phyloP scores from a whole-genome alignment of 306 rosid genomes.

The Morella rubra region DNA sequence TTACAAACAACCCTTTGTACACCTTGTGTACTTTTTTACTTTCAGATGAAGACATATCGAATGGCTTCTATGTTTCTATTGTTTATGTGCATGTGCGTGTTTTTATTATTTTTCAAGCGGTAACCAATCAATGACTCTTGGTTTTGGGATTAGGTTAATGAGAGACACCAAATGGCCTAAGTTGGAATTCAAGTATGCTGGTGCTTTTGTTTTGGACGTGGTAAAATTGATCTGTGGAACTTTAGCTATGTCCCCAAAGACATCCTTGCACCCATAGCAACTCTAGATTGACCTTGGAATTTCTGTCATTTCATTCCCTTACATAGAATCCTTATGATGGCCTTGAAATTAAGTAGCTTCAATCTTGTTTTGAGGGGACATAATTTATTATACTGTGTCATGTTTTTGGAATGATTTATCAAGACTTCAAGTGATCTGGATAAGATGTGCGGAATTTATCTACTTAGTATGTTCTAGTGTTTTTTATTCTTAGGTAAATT shows the following conservation, averaged over 20 bases:
- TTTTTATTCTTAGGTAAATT: slow-evolving; percentile 56
- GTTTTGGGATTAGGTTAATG: no score
- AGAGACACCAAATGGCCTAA: no score
- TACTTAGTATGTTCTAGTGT: neutral
- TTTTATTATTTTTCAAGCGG: neutral
- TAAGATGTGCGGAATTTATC: neutral
- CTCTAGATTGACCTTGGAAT: no score
- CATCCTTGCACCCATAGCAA: no score
- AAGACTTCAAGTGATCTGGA: neutral
- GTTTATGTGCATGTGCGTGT: neutral
- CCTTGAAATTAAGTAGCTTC: no score
- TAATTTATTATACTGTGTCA: neutral
- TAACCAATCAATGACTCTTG: neutral
- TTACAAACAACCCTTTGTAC: neutral
- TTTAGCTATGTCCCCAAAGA: no score
- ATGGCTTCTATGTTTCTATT: neutral
- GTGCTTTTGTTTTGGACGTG: no score
- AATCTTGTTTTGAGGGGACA: no score
- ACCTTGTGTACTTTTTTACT: neutral
- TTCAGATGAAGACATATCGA: neutral
- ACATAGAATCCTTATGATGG: no score
- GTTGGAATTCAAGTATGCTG: no score
- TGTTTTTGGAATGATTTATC: neutral
- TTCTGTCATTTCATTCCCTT: no score
- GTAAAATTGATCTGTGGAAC: no score